Evolutionary conservation across 495 filamentous ascomycete genomes (phyloP).

Genomic region (Bathelium albidoporum): DNA sequence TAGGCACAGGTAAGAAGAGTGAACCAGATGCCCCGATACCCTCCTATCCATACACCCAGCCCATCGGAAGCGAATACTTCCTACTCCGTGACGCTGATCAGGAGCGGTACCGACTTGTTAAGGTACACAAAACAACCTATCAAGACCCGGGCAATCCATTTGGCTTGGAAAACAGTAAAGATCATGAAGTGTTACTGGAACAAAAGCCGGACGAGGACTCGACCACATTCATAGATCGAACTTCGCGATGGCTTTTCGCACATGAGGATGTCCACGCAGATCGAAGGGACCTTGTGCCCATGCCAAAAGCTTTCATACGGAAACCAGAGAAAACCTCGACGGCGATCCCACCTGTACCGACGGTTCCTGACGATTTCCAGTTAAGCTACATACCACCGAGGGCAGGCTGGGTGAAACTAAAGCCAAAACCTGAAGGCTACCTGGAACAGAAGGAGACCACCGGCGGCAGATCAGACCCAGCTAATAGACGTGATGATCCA

Average conservation of each 20-base stretch:
- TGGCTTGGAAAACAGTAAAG: neutral
- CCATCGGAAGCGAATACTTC: neutral
- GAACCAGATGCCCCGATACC: neutral
- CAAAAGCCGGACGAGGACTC: neutral
- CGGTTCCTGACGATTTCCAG: neutral
- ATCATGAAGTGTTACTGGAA: neutral
- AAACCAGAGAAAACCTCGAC: neutral
- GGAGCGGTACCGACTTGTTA: conserved; percentile 3
- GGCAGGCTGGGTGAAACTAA: neutral
- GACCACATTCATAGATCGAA: neutral
- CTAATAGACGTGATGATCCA: neutral
- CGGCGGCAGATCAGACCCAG: neutral
- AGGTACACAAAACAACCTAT: conserved; percentile 15
- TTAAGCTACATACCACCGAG: neutral
- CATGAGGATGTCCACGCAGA: neutral
- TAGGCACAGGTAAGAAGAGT: neutral
- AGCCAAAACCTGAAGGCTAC: neutral
- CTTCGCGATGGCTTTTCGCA: neutral
- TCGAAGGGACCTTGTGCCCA: no score
- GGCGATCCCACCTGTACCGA: neutral
- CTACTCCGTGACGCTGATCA: neutral
- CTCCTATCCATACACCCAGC: neutral
- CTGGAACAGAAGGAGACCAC: neutral
- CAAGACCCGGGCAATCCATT: conserved; percentile 18
- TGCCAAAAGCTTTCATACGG: neutral